Evolutionary conservation across 2,329 filamentous ascomycete species (phyloP).

Genomic region (Immersiporthe knoxdaviesiana): DNA sequence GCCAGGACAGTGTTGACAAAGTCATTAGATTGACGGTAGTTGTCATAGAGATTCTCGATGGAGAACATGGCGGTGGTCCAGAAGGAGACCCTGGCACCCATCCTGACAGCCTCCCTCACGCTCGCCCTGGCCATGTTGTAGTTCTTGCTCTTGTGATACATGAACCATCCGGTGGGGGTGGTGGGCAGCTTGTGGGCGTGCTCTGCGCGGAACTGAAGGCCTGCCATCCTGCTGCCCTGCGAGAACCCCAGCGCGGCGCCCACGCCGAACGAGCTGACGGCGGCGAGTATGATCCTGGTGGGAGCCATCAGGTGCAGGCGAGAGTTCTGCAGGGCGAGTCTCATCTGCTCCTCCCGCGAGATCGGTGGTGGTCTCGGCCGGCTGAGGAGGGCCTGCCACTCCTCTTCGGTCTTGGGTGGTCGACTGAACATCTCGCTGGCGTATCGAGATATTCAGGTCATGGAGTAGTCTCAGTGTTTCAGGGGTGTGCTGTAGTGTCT

Average conservation of each 20-base stretch:
- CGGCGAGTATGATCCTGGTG: constrained; percentile 60
- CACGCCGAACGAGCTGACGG: constrained; percentile 65
- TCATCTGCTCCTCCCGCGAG: constrained; percentile 14
- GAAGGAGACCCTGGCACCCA: constrained; percentile 70
- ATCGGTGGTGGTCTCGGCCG: background rate
- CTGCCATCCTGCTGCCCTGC: constrained; percentile 73
- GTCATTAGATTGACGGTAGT: constrained; percentile 70
- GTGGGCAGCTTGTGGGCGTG: constrained; percentile 92
- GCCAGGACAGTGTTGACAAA: constrained; percentile 81
- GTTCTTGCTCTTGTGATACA: constrained; percentile 99
- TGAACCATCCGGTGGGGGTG: constrained; percentile 85
- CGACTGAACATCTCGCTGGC: constrained; percentile 18
- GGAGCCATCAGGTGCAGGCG: constrained; percentile 25
- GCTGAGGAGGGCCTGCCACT: constrained; percentile 19
- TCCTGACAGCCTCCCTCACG: constrained; percentile 74
- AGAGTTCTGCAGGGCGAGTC: constrained; percentile 21
- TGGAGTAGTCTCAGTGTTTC: background rate
- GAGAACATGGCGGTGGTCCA: constrained; percentile 79
- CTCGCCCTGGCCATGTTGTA: constrained; percentile 82
- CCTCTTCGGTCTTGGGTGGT: constrained; percentile 21
- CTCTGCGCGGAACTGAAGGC: constrained; percentile 88
- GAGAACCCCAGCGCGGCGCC: constrained; percentile 72
- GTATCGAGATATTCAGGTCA: background rate
- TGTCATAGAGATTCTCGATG: constrained; percentile 84
- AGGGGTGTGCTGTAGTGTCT: background rate